Percentiles rank a stretch among this genome's conserved stretches.
Evolutionary conservation across 495 filamentous ascomycete species (phyloP).

Genomic region (Aspergillus avenaceus): DNA sequence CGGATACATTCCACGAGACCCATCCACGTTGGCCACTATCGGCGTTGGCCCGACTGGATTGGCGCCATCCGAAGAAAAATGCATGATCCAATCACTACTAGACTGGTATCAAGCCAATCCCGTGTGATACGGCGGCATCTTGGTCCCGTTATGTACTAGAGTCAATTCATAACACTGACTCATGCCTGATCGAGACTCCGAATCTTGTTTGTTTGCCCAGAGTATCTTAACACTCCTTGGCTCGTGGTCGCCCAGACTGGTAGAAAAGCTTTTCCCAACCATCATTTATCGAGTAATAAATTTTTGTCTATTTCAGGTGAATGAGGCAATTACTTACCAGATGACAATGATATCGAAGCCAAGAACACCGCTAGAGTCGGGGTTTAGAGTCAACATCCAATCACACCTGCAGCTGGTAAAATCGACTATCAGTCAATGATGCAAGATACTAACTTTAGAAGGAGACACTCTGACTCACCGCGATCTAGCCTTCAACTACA

Average conservation of each 20-base stretch:
- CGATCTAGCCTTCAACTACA: no score
- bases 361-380: no score
- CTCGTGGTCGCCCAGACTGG: not conserved
- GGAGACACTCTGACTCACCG: no score
- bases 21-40: not conserved
- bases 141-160: not conserved
- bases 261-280: not conserved
- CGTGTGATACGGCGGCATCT: not conserved
- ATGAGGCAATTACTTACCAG: not conserved
- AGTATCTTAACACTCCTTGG: not conserved
- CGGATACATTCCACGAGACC: not conserved
- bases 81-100: no score
- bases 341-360: no score
- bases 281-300: not conserved
- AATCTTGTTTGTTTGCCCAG: not conserved
- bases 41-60: not conserved
- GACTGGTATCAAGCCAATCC: no score
- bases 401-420: no score
- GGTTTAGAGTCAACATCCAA: no score
- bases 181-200: no score
- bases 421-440: no score
- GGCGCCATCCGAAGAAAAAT: not conserved
- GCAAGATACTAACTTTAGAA: no score
- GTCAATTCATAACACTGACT: no score
- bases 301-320: not conserved